Conservation (phyloP, 2,329 filamentous ascomycete species). For the Trichophyton schoenleinii region DNA sequence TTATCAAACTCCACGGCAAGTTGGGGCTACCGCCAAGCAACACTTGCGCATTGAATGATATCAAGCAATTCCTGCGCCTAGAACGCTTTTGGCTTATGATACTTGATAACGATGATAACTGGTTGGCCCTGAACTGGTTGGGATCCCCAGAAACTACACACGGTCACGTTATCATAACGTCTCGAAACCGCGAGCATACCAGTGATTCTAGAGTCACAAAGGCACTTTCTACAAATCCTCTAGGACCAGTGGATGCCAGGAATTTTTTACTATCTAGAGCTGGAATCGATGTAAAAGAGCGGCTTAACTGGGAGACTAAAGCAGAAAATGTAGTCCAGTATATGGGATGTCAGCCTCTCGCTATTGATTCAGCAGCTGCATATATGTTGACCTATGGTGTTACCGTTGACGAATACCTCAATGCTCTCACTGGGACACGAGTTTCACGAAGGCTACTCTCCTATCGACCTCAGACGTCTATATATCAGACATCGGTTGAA, state of each 20-base stretch:
- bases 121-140: neutral
- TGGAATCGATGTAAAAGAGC: neutral
- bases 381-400: neutral
- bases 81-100: conserved; percentile 1
- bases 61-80: conserved; percentile 1
- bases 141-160: conserved; percentile 1
- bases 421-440: neutral
- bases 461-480: conserved; percentile 1
- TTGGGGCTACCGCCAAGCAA: neutral
- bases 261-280: conserved; percentile 2
- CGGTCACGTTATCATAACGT: conserved; percentile 6
- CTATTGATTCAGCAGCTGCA: conserved; percentile 5
- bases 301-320: neutral
- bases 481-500: conserved; percentile 6
- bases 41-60: neutral
- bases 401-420: neutral
- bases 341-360: conserved; percentile 5
- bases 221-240: neutral
- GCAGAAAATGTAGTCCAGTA: neutral
- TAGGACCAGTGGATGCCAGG: neutral
- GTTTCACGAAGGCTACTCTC: neutral
- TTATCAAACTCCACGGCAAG: conserved; percentile 2
- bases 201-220: neutral
- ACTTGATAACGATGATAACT: conserved; percentile 6
- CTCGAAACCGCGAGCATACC: neutral